These are phyloP conservation scores for Serendipita indica DNA, from an alignment of 768 basidiomycete species.

Conservation along the genomic window DNA sequence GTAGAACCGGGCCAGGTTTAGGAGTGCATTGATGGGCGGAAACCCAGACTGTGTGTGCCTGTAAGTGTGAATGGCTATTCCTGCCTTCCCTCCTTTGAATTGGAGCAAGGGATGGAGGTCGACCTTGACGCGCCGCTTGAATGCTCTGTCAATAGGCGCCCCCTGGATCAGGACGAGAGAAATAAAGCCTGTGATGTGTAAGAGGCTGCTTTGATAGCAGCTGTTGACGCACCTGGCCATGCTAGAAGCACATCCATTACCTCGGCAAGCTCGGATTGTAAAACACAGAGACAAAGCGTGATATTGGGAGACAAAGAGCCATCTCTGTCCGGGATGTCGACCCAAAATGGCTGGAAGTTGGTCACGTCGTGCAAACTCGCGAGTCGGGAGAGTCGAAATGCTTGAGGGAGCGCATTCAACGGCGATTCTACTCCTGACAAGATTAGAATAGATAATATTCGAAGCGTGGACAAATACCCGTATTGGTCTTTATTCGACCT, in stretches of 20 bases:
- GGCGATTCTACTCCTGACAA: neutral
- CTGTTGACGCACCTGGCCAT: neutral
- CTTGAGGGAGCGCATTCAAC: neutral
- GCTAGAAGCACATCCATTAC: neutral
- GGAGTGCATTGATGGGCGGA: neutral
- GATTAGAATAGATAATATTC: no score
- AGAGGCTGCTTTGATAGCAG: neutral
- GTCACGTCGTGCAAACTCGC: neutral
- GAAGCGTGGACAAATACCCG: no score
- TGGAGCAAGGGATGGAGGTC: neutral
- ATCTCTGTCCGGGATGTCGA: neutral
- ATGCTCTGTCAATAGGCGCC: no score
- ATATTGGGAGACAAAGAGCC: neutral
- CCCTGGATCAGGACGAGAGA: neutral
- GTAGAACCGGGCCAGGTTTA: neutral
- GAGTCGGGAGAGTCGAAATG: neutral
- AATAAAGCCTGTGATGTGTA: neutral
- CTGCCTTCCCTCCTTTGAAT: neutral
- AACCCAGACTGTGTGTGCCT: neutral
- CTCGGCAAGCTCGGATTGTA: neutral
- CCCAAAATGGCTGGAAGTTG: neutral
- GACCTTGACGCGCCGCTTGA: neutral
- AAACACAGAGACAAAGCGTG: neutral
- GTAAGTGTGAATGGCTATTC: neutral
- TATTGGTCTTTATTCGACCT: no score